Conservation (phyloP, 495 filamentous ascomycete species). For the Staphylotrichum longicolle region DNA sequence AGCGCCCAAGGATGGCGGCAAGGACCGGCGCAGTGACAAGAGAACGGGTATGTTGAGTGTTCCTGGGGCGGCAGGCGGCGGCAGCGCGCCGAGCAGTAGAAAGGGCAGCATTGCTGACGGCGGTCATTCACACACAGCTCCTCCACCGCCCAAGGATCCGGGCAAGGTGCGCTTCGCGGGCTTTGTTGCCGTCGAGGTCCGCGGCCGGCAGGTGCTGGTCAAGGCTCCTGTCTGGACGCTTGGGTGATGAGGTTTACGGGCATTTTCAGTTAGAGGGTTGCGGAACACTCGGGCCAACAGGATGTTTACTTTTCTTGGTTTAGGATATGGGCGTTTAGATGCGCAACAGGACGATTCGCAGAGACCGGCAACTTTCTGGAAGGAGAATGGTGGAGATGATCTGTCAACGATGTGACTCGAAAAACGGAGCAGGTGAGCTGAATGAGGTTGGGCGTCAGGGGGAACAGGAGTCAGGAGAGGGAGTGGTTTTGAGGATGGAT, state of each 20-base stretch:
- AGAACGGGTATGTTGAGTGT: conserved; percentile 39
- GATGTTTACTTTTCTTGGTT: conserved; percentile 1
- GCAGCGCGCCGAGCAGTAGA: conserved; percentile 33
- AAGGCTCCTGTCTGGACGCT: conserved; percentile 89
- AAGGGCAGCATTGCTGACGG: conserved; percentile 40
- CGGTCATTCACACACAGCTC: conserved; percentile 43
- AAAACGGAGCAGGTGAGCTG: too few relatives aligned
- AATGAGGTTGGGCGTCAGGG: too few relatives aligned
- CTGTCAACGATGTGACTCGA: too few relatives aligned
- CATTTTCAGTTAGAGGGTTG: not conserved
- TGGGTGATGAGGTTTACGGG: conserved; percentile 23
- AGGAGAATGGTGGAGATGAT: not conserved
- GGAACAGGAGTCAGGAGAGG: not conserved
- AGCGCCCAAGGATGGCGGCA: conserved; percentile 43
- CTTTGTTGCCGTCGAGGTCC: conserved; percentile 82
- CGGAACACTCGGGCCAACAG: not conserved
- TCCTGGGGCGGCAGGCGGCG: conserved; percentile 24
- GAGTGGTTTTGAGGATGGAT: not conserved
- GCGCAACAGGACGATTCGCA: too few relatives aligned
- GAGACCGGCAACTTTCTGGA: too few relatives aligned
- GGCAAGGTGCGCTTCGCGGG: conserved; percentile 74
- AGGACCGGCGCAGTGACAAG: conserved; percentile 43
- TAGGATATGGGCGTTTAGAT: not conserved
- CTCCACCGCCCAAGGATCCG: conserved; percentile 39
- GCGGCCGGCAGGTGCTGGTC: conserved; percentile 75